A percentile compares a stretch with the other conserved stretches of the same genome.
phyloP scores from a whole-genome alignment of 495 filamentous ascomycete species.

The Pyrenula aspistea region DNA sequence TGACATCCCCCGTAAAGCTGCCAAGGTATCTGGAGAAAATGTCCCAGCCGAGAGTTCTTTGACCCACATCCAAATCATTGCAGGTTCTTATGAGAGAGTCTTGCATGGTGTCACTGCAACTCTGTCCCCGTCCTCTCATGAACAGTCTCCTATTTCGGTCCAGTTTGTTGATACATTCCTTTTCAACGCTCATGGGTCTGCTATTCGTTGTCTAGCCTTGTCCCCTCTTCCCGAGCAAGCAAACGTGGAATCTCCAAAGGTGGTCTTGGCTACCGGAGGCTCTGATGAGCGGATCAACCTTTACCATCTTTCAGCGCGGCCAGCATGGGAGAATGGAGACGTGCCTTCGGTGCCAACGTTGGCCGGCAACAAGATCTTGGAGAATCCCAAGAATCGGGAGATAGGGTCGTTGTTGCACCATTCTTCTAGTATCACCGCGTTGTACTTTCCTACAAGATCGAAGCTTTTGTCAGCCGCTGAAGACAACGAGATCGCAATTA shows the following conservation, averaged over 20 bases:
- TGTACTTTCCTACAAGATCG: slow-evolving; percentile 72
- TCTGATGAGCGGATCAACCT: slow-evolving; percentile 92
- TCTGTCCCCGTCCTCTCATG: slow-evolving; percentile 28
- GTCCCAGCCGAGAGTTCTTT: slow-evolving; percentile 7
- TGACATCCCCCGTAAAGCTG: slow-evolving; percentile 16
- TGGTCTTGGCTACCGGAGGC: slow-evolving; percentile 78
- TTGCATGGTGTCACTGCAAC: slow-evolving; percentile 83
- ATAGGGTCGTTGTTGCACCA: slow-evolving; percentile 83
- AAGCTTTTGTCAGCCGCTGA: slow-evolving; percentile 79
- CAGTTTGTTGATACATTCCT: slow-evolving; percentile 89
- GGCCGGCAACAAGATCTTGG: slow-evolving; percentile 53
- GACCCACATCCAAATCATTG: slow-evolving; percentile 70
- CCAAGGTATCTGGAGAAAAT: not conserved
- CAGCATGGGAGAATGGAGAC: slow-evolving; percentile 31
- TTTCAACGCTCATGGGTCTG: slow-evolving; percentile 82
- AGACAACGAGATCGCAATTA: slow-evolving; percentile 80
- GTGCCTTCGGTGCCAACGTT: slow-evolving; percentile 44
- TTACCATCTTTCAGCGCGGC: slow-evolving; percentile 73
- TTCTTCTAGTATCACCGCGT: slow-evolving; percentile 58
- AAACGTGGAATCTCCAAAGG: slow-evolving; percentile 48
- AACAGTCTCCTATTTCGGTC: slow-evolving; percentile 19
- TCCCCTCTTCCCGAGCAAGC: slow-evolving; percentile 57
- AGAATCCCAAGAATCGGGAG: slow-evolving; percentile 79
- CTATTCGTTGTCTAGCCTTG: slow-evolving; percentile 81
- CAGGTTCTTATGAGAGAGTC: slow-evolving; percentile 88